Percentiles rank a stretch among this genome's conserved stretches.
Evolutionary conservation across 1,139 yeast species (phyloP).

Genomic region (Pichia sp.): DNA sequence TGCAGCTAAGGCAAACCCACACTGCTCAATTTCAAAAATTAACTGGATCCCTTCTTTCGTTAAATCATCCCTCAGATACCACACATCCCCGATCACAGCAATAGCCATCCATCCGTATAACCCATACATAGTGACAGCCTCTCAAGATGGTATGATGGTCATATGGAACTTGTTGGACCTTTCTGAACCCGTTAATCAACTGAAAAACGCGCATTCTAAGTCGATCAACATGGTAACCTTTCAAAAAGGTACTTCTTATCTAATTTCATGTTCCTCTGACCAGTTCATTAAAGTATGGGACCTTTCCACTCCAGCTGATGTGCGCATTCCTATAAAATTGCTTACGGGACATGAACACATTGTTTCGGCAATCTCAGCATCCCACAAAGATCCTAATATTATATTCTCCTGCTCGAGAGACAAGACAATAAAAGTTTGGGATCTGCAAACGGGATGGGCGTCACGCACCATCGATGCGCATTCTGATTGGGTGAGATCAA

Average conservation of each 20-base stretch:
- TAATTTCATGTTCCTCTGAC: constrained; percentile 60
- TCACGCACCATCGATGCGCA: constrained; percentile 68
- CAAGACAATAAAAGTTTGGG: constrained; percentile 72
- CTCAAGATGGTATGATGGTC: constrained; percentile 69
- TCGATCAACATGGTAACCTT: constrained; percentile 60
- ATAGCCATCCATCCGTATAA: constrained; percentile 70
- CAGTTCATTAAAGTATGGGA: constrained; percentile 37
- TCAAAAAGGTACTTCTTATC: constrained; percentile 30
- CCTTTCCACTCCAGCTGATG: constrained; percentile 4
- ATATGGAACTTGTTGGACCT: constrained; percentile 69
- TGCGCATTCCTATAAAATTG: constrained; percentile 48
- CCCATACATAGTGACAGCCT: constrained; percentile 62
- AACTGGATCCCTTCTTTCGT: constrained; percentile 71
- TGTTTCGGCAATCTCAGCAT: constrained; percentile 61
- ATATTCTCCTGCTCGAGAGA: constrained; percentile 79
- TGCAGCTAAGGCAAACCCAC: not conserved
- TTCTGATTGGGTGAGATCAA: constrained; percentile 84
- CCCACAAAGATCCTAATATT: constrained; percentile 38
- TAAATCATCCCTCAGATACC: constrained; percentile 49
- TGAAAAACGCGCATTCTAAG: constrained; percentile 71
- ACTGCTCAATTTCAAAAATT: constrained; percentile 30
- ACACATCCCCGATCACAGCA: constrained; percentile 56
- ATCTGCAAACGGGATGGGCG: constrained; percentile 64
- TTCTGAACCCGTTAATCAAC: constrained; percentile 62
- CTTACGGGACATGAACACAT: constrained; percentile 90